Evolutionary conservation across 192 early-diverging fungal species (phyloP), one percentile per base, ranked within the genome.

Genomic region (Backusella morwellensis): DNA sequence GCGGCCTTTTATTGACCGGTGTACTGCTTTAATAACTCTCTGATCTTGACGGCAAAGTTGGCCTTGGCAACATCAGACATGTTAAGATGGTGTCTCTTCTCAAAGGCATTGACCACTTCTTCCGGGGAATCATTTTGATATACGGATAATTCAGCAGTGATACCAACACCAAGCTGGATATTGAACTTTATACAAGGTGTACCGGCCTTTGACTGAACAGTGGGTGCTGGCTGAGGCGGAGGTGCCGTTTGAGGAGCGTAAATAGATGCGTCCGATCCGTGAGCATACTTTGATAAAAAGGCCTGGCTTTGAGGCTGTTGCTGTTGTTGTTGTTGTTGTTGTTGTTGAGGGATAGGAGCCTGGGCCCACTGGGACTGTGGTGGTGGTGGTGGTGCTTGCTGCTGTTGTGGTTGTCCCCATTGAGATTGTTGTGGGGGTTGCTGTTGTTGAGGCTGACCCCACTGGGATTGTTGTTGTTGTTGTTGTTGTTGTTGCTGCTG

Each of bases 141-240:
- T 4, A 79, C 78, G n/a, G 59, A 54, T 21, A 79, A 36, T 7
- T 44, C 19, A 1, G 78, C 78, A 35, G n/a, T 34, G 19, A 79
- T 70, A 23, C 78, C 78, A 42, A 54, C 38, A 70, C 35, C 50
- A 7, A 79, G 36, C 44, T 75, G 68, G 14, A 79, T 73, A 1
- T 75, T 75, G 52, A 79, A 63, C 1, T 66, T 50, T 17, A 79
- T 71, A 19, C 74, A 35, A 14, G 56, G 21, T 15, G 34, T 14
- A 12, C 72, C 40, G 0, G 23, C 19, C 35, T 17, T 38, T 15
- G 75, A 29, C 3, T 63, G 66, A 19, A 6, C 47, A 19, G 41
- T 41, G 15, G 15, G 12, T 40, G 41, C 66, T 21, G n/a, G 38
- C 14, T 35, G 36, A 1, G 66, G 14, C 0, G 66, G 11, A n/a